Evolutionary conservation across 192 early-diverging fungal genomes (phyloP), one percentile per base, ranked within the genome.

Genomic region (Podochytrium sp.): DNA sequence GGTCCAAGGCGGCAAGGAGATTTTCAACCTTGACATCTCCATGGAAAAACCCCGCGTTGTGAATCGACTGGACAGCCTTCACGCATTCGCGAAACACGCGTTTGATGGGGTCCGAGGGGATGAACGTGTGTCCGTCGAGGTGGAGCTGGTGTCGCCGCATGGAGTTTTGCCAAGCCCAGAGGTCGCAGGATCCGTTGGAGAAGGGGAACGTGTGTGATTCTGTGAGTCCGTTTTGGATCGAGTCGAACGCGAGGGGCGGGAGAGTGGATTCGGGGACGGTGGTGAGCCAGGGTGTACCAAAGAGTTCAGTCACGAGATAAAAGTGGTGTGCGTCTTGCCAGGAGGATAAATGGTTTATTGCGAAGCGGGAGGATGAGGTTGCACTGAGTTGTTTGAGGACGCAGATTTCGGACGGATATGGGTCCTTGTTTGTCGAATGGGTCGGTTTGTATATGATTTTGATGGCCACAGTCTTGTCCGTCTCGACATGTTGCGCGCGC

Each of bases 21-120:
- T 89, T 89, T 77, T 89, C 86, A 68, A 89, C 82, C 72, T 89
- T 89, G 66, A 87, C 78, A 60, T 88, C 87, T 30, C 85, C 76
- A 63, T 89, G 87, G 23, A 81, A 82, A 23, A 89, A 59, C 30
- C 81, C 76, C 12, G 73, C 57, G 49, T 64, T 30, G 71, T 89
- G 81, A 25, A 89, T 73, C 49, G 81, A 59, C 16, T 23, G n/a
- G 12, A 89, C 64, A 23, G 82, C 83, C 18, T 37, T 42, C 14
- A 79, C 73, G 32, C 82, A 65, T 50, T 89, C 84, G 12, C 41
- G n/a, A 34, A 89, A 82, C 14, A 89, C 73, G 25, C 25, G 49
- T 39, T 71, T 43, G 69, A 71, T 59, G 20, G 64, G 64, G 3
- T 51, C 23, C 4, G 56, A 27, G 16, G 74, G 53, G 10, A 65